Percentiles rank a stretch among this genome's conserved stretches.
Conservation (phyloP, 208 protist genomes). For the Porcisia deanei region DNA sequence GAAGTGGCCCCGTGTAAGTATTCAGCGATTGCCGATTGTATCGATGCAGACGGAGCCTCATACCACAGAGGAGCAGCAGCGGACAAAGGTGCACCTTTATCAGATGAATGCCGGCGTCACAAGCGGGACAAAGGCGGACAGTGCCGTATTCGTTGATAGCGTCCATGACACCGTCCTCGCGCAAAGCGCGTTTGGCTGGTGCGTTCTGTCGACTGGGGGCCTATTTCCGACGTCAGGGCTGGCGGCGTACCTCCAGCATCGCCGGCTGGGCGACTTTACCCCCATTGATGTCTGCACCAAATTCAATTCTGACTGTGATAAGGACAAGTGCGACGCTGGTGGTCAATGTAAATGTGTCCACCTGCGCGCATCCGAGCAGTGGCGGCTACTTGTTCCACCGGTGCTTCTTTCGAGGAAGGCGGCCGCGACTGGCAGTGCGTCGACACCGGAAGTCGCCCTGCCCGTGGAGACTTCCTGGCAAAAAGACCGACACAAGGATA, state of each 20-base stretch:
- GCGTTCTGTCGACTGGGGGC: slow-evolving; percentile 26
- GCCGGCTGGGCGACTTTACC: slow-evolving; percentile 20
- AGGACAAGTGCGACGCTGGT: slow-evolving; percentile 21
- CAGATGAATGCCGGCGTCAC: slow-evolving; percentile 16
- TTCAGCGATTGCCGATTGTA: slow-evolving; percentile 26
- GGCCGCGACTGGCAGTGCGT: not conserved
- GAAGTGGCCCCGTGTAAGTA: slow-evolving; percentile 27
- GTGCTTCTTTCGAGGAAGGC: slow-evolving; percentile 15
- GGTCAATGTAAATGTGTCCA: slow-evolving; percentile 23
- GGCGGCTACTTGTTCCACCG: slow-evolving; percentile 27
- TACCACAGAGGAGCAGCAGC: slow-evolving; percentile 21
- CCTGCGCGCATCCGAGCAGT: slow-evolving; percentile 27
- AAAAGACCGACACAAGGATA: slow-evolving; percentile 13
- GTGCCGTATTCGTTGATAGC: not conserved
- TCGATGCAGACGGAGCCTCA: slow-evolving; percentile 16
- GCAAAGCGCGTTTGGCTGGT: slow-evolving; percentile 17
- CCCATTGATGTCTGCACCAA: slow-evolving; percentile 20
- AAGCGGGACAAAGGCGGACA: not conserved
- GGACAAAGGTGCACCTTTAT: slow-evolving; percentile 24
- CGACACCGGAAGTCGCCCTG: not conserved
- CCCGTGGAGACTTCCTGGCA: slow-evolving; percentile 26
- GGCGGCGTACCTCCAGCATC: slow-evolving; percentile 21
- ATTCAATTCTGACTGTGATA: slow-evolving; percentile 8
- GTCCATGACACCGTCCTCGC: slow-evolving; percentile 26
- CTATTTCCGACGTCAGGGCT: slow-evolving; percentile 32